Conservation (phyloP, 805 yeast species). For the Barnettozyma pratensis region DNA sequence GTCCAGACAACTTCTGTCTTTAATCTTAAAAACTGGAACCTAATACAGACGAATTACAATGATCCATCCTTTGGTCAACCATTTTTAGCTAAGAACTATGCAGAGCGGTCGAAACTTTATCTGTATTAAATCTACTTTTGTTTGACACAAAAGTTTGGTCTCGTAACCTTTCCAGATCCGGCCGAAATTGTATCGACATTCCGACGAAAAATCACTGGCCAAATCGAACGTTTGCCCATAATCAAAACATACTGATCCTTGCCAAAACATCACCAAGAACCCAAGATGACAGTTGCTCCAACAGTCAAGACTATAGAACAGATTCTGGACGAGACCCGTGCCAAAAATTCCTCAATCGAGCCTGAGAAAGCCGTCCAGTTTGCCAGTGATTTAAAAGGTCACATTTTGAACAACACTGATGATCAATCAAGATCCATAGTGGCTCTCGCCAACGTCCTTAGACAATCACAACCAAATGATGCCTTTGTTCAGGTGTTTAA, state of each 20-base stretch:
- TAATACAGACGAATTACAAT: too few relatives aligned
- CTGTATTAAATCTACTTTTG: too few relatives aligned
- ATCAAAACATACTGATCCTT: background rate
- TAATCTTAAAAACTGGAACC: too few relatives aligned
- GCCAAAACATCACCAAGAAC: background rate
- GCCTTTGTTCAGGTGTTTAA: constrained; percentile 34
- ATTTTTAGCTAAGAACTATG: too few relatives aligned
- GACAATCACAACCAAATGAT: constrained; percentile 37
- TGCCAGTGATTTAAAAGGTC: constrained; percentile 30
- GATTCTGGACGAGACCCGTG: constrained; percentile 14
- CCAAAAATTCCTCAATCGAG: constrained; percentile 15
- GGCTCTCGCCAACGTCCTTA: constrained; percentile 48
- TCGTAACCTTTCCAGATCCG: too few relatives aligned
- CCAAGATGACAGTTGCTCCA: constrained; percentile 3
- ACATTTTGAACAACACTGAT: constrained; percentile 39
- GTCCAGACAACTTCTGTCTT: too few relatives aligned
- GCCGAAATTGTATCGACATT: too few relatives aligned
- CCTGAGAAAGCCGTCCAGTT: constrained; percentile 15
- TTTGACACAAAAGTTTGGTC: too few relatives aligned
- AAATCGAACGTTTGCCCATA: too few relatives aligned
- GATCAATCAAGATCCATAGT: constrained; percentile 49
- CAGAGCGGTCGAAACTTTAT: too few relatives aligned
- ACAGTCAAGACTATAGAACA: constrained; percentile 17
- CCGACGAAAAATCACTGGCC: too few relatives aligned
- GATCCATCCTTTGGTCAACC: too few relatives aligned